These are phyloP conservation scores for Trichoderma gamsii DNA, from an alignment of 495 filamentous ascomycete species.

Conservation along the genomic window DNA sequence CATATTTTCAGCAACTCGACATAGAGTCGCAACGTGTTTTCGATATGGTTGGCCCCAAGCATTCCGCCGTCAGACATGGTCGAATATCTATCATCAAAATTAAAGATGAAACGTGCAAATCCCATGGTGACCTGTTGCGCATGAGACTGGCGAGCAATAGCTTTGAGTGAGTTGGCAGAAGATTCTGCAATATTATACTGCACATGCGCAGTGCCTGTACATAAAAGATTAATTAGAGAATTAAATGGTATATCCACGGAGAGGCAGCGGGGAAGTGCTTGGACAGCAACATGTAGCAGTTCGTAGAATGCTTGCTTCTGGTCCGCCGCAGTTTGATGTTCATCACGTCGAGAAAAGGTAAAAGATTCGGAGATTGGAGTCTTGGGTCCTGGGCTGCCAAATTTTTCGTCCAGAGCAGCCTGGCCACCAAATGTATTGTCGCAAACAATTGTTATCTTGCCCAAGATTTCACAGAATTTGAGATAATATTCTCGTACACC, in stretches of 20 bases:
- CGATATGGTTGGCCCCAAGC: constrained; percentile 90
- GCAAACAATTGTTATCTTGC: constrained; percentile 91
- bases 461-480: constrained; percentile 88
- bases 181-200: constrained; percentile 87
- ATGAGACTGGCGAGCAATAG: constrained; percentile 87
- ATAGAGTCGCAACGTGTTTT: constrained; percentile 86
- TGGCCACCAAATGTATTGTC: constrained; percentile 96
- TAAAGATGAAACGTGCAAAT: constrained; percentile 95
- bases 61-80: constrained; percentile 98
- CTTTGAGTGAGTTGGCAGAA: constrained; percentile 86
- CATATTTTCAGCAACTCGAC: constrained; percentile 91
- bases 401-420: constrained; percentile 90
- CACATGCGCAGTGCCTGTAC: constrained; percentile 93
- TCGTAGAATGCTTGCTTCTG: constrained; percentile 95
- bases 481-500: constrained; percentile 75
- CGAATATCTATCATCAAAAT: constrained; percentile 91
- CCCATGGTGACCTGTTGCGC: constrained; percentile 95
- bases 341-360: constrained; percentile 76
- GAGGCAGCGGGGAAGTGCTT: constrained; percentile 87
- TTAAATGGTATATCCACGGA: constrained; percentile 89
- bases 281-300: constrained; percentile 88
- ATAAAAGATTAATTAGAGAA: constrained; percentile 88
- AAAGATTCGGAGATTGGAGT: constrained; percentile 93
- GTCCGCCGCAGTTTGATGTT: constrained; percentile 65
- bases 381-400: constrained; percentile 76